Conservation (phyloP, 495 filamentous ascomycete genomes). For the Immersiella caudata region DNA sequence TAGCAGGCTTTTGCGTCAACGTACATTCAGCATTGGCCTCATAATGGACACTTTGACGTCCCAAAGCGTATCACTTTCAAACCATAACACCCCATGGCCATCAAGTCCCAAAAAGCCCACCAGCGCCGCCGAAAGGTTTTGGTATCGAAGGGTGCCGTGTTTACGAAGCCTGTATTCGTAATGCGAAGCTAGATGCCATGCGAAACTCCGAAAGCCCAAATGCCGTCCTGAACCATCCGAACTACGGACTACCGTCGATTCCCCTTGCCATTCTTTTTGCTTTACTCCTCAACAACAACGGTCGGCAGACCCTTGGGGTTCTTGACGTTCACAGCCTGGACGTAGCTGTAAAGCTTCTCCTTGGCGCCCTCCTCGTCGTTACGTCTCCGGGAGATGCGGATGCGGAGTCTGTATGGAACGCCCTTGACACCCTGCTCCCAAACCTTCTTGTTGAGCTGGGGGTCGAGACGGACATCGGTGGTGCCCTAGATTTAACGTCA, state of each 20-base stretch:
- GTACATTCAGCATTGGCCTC: slow-evolving; percentile 38
- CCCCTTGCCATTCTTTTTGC: slow-evolving; percentile 36
- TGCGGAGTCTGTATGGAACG: slow-evolving; percentile 91
- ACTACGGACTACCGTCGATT: slow-evolving; percentile 38
- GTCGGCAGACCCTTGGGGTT: slow-evolving; percentile 95
- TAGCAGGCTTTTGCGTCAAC: slow-evolving; percentile 27
- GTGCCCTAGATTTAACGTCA: slow-evolving; percentile 70
- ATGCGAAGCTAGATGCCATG: slow-evolving; percentile 56
- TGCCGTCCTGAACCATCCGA: slow-evolving; percentile 48
- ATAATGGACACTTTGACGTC: slow-evolving; percentile 33
- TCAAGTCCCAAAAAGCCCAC: slow-evolving; percentile 20
- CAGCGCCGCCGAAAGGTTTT: slow-evolving; percentile 28
- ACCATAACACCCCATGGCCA: slow-evolving; percentile 11
- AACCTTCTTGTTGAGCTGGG: slow-evolving; percentile 99
- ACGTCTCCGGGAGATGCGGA: slow-evolving; percentile 98
- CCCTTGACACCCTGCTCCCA: slow-evolving; percentile 99
- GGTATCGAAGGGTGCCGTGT: slow-evolving; percentile 41
- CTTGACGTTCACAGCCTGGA: slow-evolving; percentile 99
- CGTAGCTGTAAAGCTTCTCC: slow-evolving; percentile 98
- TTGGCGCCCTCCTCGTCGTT: slow-evolving; percentile 99
- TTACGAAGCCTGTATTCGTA: slow-evolving; percentile 53
- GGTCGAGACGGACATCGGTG: slow-evolving; percentile 95
- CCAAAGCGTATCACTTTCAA: slow-evolving; percentile 37
- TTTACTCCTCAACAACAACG: slow-evolving; percentile 67
- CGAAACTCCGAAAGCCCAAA: slow-evolving; percentile 55